Conservation (phyloP, 805 yeast species). For the Saturnispora bothae region DNA sequence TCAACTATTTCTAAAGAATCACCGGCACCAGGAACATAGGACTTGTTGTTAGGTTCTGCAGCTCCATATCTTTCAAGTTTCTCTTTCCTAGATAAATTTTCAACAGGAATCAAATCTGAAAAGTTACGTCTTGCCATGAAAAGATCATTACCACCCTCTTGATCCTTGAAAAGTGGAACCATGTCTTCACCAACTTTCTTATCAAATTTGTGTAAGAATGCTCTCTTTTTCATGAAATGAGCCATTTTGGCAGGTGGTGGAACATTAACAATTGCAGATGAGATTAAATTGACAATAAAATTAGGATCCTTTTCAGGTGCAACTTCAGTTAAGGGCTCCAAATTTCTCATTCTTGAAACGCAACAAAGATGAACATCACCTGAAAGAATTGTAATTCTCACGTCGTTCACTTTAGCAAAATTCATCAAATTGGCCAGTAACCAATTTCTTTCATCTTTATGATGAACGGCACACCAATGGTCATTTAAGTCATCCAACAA, state of each 20-base stretch:
- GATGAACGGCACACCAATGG: conserved; percentile 91
- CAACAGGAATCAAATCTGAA: conserved; percentile 52
- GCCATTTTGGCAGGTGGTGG: conserved; percentile 93
- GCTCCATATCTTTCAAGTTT: conserved; percentile 21
- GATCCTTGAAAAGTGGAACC: conserved; percentile 56
- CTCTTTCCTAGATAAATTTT: conserved; percentile 23
- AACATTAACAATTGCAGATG: conserved; percentile 84
- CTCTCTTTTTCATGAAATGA: conserved; percentile 52
- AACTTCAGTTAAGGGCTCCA: conserved; percentile 31
- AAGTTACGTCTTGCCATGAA: conserved; percentile 62
- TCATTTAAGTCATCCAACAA: conserved; percentile 88
- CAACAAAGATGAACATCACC: conserved; percentile 94
- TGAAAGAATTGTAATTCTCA: conserved; percentile 72
- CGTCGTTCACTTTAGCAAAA: conserved; percentile 52
- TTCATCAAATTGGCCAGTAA: conserved; percentile 51
- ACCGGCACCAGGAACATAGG: conserved; percentile 8
- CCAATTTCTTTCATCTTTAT: conserved; percentile 73
- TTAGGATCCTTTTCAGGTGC: conserved; percentile 63
- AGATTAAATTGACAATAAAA: conserved; percentile 70
- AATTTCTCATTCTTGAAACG: conserved; percentile 58
- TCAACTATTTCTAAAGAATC: not conserved
- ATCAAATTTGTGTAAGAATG: conserved; percentile 59
- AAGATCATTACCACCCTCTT: conserved; percentile 41
- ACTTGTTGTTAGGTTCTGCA: not conserved
- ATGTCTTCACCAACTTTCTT: conserved; percentile 64